phyloP scores from a whole-genome alignment of 805 yeast genomes.

The Candida jianshihensis region DNA sequence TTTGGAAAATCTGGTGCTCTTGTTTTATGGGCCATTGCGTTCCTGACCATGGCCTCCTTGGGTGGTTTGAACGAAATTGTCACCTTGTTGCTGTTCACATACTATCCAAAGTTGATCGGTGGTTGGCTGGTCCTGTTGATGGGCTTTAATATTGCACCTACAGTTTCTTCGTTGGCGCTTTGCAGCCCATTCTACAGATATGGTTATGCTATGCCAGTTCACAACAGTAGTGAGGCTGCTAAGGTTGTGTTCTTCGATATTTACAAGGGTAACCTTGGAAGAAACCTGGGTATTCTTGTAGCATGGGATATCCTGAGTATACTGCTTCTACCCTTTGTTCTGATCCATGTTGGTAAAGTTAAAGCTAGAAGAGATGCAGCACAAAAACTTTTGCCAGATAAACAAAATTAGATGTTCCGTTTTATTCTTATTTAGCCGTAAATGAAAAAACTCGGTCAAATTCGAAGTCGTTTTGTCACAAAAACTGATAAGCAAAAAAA shows the following conservation, averaged over 20 bases:
- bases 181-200: conserved; percentile 28
- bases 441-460: neutral
- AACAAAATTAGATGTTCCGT: too few relatives aligned
- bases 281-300: conserved; percentile 44
- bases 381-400: too few relatives aligned
- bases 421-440: too few relatives aligned
- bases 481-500: neutral
- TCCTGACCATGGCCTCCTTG: conserved; percentile 56
- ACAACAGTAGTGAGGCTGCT: conserved; percentile 47
- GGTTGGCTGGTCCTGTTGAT: conserved; percentile 66
- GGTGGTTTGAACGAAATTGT: conserved; percentile 62
- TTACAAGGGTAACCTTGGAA: conserved; percentile 44
- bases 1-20: conserved; percentile 62
- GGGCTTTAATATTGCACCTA: conserved; percentile 51
- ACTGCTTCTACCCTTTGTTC: conserved; percentile 28
- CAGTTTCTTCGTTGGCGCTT: conserved; percentile 47
- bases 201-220: conserved; percentile 59
- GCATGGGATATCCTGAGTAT: conserved; percentile 48
- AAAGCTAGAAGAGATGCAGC: conserved; percentile 1
- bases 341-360: conserved; percentile 4
- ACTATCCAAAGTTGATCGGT: conserved; percentile 57
- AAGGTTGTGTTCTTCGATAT: conserved; percentile 49
- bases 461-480: neutral
- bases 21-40: conserved; percentile 57
- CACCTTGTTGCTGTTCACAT: conserved; percentile 40